phyloP scores from a whole-genome alignment of 768 basidiomycete genomes.

The Mycena capillaripes region DNA sequence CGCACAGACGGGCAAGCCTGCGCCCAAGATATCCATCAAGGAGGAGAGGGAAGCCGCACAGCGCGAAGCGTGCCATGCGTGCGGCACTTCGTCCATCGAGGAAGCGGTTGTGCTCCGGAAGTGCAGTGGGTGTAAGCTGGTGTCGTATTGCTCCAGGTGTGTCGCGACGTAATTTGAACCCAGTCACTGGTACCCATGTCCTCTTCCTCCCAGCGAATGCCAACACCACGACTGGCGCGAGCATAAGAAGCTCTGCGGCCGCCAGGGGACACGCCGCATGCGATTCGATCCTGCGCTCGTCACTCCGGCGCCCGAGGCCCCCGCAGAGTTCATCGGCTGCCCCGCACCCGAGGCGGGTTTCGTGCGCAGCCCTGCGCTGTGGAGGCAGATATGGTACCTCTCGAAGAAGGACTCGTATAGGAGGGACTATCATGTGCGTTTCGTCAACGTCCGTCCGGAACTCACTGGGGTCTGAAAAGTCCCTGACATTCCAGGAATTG shows the following conservation, averaged over 20 bases:
- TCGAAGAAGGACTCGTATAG: neutral
- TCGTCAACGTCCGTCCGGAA: neutral
- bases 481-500: too few species aligned
- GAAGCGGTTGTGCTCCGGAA: neutral
- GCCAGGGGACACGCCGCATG: too few species aligned
- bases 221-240: constrained; percentile 15
- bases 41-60: neutral
- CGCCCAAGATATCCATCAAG: neutral
- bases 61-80: neutral
- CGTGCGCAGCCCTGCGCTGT: neutral
- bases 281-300: constrained; percentile 16
- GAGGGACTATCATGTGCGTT: neutral
- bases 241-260: constrained; percentile 28
- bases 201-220: neutral
- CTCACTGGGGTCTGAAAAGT: too few species aligned
- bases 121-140: constrained; percentile 10
- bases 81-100: neutral
- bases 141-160: constrained; percentile 15
- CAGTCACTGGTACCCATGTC: neutral
- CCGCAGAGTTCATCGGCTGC: neutral
- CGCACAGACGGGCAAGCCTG: constrained; percentile 10
- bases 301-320: neutral
- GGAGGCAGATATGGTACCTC: neutral
- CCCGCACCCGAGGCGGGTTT: neutral
- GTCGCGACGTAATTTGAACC: too few species aligned